Evolutionary conservation across 164 flowering plant genomes (phyloP), one percentile per base, ranked within the genome.

Genomic region (Stephania cephalantha): DNA sequence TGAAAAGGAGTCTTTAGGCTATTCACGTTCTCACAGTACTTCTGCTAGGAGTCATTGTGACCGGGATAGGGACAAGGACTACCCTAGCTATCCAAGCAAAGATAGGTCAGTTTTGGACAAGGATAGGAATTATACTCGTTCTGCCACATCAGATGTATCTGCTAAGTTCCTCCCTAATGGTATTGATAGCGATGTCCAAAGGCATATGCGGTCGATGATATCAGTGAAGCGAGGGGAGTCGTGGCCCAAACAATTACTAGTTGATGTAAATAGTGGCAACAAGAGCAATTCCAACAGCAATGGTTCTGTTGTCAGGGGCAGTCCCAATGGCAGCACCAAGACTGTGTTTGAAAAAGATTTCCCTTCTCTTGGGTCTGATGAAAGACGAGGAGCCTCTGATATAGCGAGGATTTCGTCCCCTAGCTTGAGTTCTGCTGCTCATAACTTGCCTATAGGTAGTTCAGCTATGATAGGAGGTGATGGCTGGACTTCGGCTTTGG

Each of bases 401-500:
- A 75, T 88, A n/a, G 83, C 84, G 69, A 87, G 93, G 76, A 87
- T 87, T 50, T 77, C 91, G n/a, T 91, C 97, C 73, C 95, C 97
- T 78, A 90, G 87, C 13, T 79, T 90, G 81, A 82, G 83, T 74
- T 44, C 86, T 9, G 81, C 86, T 66, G 82, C 83, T 70, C 95
- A 89, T 73, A 83, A 86, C 77, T 78, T 95, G 82, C 88, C 97
- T 46, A 71, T 87, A 73, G 87, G 88, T 74, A 85, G 72, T 78
- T 83, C 94, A 30, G 74, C 88, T 71, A 78, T 85, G 77, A 83
- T 88, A 73, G 87, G 89, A 50, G 87, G 93, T 2, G 95, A 90
- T 72, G 90, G 94, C 35, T 93, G 98, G 97, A 90, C 90, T 6
- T 95, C 97, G 1, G 95, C 90, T 74, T 80, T 95, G 76, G 97